Evolutionary conservation across 371 early-diverging fungal genomes (phyloP), one percentile per base, ranked within the genome.

Genomic region (Enterocytospora artemiae): DNA sequence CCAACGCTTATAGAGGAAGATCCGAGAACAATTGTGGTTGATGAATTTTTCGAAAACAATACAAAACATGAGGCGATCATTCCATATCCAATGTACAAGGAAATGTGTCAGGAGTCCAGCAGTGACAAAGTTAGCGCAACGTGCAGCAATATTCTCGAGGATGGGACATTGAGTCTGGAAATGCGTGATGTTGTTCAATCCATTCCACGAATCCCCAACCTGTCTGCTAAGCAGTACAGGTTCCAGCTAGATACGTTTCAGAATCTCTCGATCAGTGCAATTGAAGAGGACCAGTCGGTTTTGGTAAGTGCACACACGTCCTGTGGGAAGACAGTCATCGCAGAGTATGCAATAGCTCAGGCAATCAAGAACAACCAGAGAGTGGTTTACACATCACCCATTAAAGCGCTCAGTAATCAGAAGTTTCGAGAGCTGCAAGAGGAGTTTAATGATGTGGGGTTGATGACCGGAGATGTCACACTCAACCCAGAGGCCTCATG

Each of bases 391-490:
- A 98, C 99, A 22, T 87, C 87, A 59, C 99, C 99, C 2, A 98
- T 98, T 79, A 98, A 88, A 84, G 99, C 99, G 1, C 81, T 99
- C 63, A 88, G 88, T 50, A 99, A 99, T 73, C 99, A 99, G 82
- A 99, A 99, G 80, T 99, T 87, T 70, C 84, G 96, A 72, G 99
- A 99, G 79, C 83, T 99, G 48, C 83, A 86, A 60, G 87, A 87
- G 59, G 91, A 92, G 73, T 96, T 96, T 82, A 57, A 60, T 2
- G 96, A 99, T 78, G 96, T 96, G 4, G 99, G 99, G 16, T 81
- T 99, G 70, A 91, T 96, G 92, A 99, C 99, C 7, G 99, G 99
- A 59, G 99, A 99, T 84, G 91, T 93, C 0, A 93, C 96, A 0
- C 89, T 99, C 76, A 93, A 93, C 69, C 93, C 96, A 3, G 82